Evolutionary conservation across 2,329 filamentous ascomycete species (phyloP).

Genomic region (Penicillium sp.): DNA sequence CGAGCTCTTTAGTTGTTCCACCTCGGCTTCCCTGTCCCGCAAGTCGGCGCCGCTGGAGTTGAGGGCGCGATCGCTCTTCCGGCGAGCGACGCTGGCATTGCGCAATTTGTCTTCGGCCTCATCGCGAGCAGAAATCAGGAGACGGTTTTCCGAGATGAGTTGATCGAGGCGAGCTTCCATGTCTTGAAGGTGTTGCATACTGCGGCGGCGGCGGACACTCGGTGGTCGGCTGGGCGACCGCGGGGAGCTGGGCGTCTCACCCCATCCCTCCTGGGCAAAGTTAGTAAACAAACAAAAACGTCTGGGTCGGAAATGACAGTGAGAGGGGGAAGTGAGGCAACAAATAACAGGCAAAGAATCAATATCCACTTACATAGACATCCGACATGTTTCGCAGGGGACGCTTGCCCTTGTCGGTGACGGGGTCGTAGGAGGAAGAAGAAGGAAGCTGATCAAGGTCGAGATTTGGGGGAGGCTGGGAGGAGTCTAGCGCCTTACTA

Average conservation of each 20-base stretch:
- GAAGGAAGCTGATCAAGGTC: slow-evolving; percentile 49
- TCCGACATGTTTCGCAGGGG: slow-evolving; percentile 87
- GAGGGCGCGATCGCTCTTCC: slow-evolving; percentile 62
- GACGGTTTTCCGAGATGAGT: slow-evolving; percentile 81
- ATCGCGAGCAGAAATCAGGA: slow-evolving; percentile 73
- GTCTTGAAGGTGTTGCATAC: slow-evolving; percentile 90
- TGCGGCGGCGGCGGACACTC: slow-evolving; percentile 95
- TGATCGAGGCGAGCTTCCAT: slow-evolving; percentile 86
- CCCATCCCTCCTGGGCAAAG: slow-evolving; percentile 79
- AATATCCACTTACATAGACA: slow-evolving; percentile 78
- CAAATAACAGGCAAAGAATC: slow-evolving; percentile 14
- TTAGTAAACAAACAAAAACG: slow-evolving; percentile 38
- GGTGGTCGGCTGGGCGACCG: slow-evolving; percentile 91
- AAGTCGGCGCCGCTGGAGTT: slow-evolving; percentile 72
- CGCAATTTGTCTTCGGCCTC: slow-evolving; percentile 71
- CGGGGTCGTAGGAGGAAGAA: slow-evolving; percentile 70
- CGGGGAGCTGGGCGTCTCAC: slow-evolving; percentile 82
- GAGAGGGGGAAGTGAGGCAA: slow-evolving; percentile 11
- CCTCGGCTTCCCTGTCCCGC: slow-evolving; percentile 83
- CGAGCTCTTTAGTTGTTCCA: slow-evolving; percentile 78
- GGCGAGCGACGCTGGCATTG: slow-evolving; percentile 59
- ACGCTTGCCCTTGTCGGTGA: slow-evolving; percentile 86
- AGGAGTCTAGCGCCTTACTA: slow-evolving; percentile 56
- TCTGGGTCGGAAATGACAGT: slow-evolving; percentile 9
- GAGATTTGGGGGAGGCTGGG: slow-evolving; percentile 43